Evolutionary conservation across 2,329 filamentous ascomycete genomes (phyloP), one percentile per base, ranked within the genome.

Genomic region (Sarocladiaceae sp.): DNA sequence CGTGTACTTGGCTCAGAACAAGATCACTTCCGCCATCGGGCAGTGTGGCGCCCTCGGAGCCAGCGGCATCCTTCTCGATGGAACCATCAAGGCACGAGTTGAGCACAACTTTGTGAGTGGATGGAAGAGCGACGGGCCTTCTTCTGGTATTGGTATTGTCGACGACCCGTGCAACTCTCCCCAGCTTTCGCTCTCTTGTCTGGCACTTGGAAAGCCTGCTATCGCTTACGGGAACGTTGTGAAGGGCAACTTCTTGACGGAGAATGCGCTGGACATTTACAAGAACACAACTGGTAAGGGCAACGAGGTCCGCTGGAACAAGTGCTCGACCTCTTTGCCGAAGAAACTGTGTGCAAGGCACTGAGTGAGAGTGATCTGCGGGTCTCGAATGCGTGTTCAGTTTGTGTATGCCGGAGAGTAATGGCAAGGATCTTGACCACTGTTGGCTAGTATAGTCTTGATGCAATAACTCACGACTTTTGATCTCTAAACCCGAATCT

Each of bases 1-100:
- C 9, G 60, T 59, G 27, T 51, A 55, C 24, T 45, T 67, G 33
- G 44, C 45, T 5, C 48, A 58, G 35, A 65, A 66, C 47, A 43
- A 55, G 3, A 33, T 66, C 43, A 48, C 46, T 3, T 29, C 48
- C 9, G 45, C 51, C 1, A 55, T 56, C 18, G 32, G 45, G 2
- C 3, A 3, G 0, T 58, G 51, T 6, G 47, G 23, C 4, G 29
- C 23, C 44, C 46, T 20, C 11, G 47, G 44, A 5, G 43, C 43
- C 6, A 49, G 41, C 1, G 62, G 60, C 0, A 56, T 64, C 19
- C 26, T 54, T 6, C 39, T 65, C 2, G 53, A 46, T 5, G 61
- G 61, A 6, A 51, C 59, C 2, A 53, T 52, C 12, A 51, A 54
- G 18, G 53, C 56, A 2, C 39, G 56, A 6, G 53, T 64, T 1